Evolutionary conservation across 768 basidiomycete species (phyloP).

Genomic region (Lepiota brunneoincarnata): DNA sequence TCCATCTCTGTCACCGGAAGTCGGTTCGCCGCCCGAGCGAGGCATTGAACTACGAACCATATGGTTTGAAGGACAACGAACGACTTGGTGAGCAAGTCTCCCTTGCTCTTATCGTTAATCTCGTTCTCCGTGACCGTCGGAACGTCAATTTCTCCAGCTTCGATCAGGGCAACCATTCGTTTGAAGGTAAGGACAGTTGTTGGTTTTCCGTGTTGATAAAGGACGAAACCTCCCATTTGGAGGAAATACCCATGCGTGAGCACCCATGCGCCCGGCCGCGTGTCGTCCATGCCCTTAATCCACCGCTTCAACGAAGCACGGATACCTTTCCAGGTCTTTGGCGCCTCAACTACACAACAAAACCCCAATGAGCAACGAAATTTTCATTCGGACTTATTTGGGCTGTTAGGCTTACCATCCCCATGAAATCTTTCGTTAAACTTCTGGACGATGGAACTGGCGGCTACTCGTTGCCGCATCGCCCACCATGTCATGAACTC

Average conservation of each 20-base stretch:
- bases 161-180: not conserved
- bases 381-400: no score
- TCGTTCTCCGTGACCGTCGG: slow-evolving; percentile 2
- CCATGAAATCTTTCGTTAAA: not conserved
- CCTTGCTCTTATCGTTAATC: slow-evolving; percentile 12
- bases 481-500: slow-evolving; percentile 17
- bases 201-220: not conserved
- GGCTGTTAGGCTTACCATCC: no score
- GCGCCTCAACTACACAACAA: no score
- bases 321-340: no score
- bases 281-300: not conserved
- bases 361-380: no score
- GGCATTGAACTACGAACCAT: slow-evolving; percentile 11
- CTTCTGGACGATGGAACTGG: not conserved
- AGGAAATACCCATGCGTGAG: slow-evolving; percentile 14
- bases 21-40: not conserved
- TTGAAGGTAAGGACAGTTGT: not conserved
- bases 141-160: not conserved
- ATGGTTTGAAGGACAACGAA: slow-evolving; percentile 8
- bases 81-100: slow-evolving; percentile 11
- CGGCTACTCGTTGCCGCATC: slow-evolving; percentile 11
- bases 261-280: slow-evolving; percentile 4
- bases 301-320: not conserved
- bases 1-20: slow-evolving; percentile 5
- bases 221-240: slow-evolving; percentile 13